Conservation (phyloP, 768 basidiomycete species). For the Polyporus arcularius region DNA sequence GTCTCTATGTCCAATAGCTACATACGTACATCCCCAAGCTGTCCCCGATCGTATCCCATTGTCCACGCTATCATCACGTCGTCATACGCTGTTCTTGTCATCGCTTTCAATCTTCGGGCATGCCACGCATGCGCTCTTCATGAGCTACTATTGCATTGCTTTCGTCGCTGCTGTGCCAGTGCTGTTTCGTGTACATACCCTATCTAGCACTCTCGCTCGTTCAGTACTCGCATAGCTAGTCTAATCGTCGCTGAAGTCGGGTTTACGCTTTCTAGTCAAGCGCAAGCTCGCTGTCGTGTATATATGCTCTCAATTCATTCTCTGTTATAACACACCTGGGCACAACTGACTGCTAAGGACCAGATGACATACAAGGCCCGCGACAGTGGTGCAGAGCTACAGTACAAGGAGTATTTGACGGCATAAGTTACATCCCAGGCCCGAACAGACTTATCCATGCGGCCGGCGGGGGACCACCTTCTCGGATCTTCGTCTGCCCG, state of each 20-base stretch:
- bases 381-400: not conserved
- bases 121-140: conserved; percentile 11
- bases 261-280: conserved; percentile 11
- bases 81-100: conserved; percentile 10
- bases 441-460: conserved; percentile 79
- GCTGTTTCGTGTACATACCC: conserved; percentile 3
- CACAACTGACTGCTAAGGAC: no score
- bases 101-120: conserved; percentile 11
- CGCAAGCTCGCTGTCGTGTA: conserved; percentile 18
- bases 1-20: conserved; percentile 12
- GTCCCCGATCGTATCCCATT: conserved; percentile 8
- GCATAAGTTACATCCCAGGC: conserved; percentile 24
- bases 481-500: conserved; percentile 68
- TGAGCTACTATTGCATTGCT: conserved; percentile 1
- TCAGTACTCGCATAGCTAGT: conserved; percentile 20
- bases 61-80: conserved; percentile 14
- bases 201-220: not conserved
- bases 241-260: conserved; percentile 12
- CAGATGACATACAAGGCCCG: no score
- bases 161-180: conserved; percentile 14
- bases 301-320: conserved; percentile 5
- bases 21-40: conserved; percentile 15
- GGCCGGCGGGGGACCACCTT: conserved; percentile 64
- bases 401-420: not conserved
- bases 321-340: not conserved